Evolutionary conservation across 2,329 filamentous ascomycete genomes (phyloP).

Genomic region (Grosmannia penicillata): DNA sequence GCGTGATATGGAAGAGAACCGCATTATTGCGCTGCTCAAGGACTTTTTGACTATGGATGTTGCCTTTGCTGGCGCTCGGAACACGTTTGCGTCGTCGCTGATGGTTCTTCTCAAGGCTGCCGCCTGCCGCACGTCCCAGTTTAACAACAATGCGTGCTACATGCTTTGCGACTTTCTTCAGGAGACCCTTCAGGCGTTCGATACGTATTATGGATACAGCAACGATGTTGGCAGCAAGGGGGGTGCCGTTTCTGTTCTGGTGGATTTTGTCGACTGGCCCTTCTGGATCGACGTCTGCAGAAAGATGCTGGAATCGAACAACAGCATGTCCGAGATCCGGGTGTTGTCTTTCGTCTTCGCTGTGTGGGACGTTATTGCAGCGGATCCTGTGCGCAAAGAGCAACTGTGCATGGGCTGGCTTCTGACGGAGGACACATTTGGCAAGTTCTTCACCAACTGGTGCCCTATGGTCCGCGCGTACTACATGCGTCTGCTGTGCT

Average conservation of each 20-base stretch:
- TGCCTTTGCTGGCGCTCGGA: slow-evolving; percentile 30
- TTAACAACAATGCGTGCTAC: slow-evolving; percentile 72
- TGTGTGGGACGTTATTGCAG: slow-evolving; percentile 59
- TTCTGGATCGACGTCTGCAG: slow-evolving; percentile 78
- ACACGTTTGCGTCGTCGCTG: slow-evolving; percentile 65
- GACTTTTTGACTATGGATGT: slow-evolving; percentile 53
- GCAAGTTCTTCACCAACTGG: slow-evolving; percentile 82
- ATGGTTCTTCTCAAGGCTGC: slow-evolving; percentile 58
- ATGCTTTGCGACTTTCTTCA: slow-evolving; percentile 85
- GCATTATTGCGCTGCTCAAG: slow-evolving; percentile 65
- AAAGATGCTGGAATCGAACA: slow-evolving; percentile 67
- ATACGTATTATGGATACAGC: slow-evolving; percentile 27
- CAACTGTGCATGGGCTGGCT: slow-evolving; percentile 61
- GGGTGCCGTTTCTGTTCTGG: background rate
- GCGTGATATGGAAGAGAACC: slow-evolving; percentile 77
- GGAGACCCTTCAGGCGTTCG: slow-evolving; percentile 55
- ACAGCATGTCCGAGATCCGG: slow-evolving; percentile 80
- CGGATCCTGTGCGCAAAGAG: slow-evolving; percentile 51
- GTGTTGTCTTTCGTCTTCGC: slow-evolving; percentile 70
- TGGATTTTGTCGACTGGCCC: slow-evolving; percentile 52
- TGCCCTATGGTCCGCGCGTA: slow-evolving; percentile 91
- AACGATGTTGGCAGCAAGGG: slow-evolving; percentile 4
- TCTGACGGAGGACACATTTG: slow-evolving; percentile 59
- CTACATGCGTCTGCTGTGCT: slow-evolving; percentile 80
- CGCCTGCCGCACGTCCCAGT: slow-evolving; percentile 62